Base-by-base conservation (phyloP, 1,139 yeast species). In the Yamadazyma conglobata region DNA sequence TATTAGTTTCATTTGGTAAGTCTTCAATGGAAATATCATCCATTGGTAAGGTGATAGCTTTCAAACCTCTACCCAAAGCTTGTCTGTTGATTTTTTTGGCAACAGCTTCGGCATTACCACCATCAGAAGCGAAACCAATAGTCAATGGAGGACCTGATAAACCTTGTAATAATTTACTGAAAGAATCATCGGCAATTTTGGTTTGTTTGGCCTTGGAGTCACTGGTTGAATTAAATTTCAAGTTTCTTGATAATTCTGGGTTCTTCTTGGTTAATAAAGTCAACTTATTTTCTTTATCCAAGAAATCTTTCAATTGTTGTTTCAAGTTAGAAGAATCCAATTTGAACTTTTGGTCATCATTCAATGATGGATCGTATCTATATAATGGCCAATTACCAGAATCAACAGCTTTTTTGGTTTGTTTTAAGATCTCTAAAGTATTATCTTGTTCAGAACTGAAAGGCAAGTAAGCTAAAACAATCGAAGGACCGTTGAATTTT, bases 351-450 rank as follows among this genome's bases (percentile, higher is more conserved):
- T 64, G 59, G 12, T 66, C 70, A 23, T 58, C 64, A 29, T 64
- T 69, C 21, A 66, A 52, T 6, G 52, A 44, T 34, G 96, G 96
- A 47, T 86, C 73, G 60, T 73, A 89, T 56, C 96, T 73, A 64
- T 89, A 89, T 42, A 89, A 72, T 30, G 98, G 98, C 95, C 96
- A 88, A 64, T 82, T 82, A 11, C 98, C 98, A 27, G 89, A 69
- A 50, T 87, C 96, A 30, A 89, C 95, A 14, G 96, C 94, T 42
- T 64, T 68, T 59, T 89, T 91, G 25, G 97, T 88, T 56, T 86
- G 94, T 56, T 85, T 81, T 43, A 89, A 70, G 27, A 88, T 78
- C 15, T 78, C 73, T 43, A 89, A 65, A 26, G 95, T 81, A 44
- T 79, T 73, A 45, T 82, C 87, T 27, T 62, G 58, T 51, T 84